A percentile compares a stretch with the other conserved stretches of the same genome.
phyloP scores from a whole-genome alignment of 306 rosid genomes.

The Castanea sativa region DNA sequence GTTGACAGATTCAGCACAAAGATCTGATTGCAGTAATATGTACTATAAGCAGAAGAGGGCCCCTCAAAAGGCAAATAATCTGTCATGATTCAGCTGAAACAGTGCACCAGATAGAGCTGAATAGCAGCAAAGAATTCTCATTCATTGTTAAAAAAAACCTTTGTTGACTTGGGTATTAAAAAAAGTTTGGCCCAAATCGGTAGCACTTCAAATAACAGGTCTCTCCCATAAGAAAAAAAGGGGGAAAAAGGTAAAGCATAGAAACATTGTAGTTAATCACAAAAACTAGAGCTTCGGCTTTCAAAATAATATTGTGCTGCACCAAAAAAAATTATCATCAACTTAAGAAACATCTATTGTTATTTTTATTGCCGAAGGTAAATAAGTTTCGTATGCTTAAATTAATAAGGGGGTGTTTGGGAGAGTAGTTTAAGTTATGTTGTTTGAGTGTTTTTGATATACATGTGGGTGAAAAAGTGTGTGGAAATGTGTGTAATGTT shows the following conservation, averaged over 20 bases:
- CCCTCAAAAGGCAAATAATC: background rate
- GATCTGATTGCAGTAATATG: no score
- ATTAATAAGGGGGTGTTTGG: background rate
- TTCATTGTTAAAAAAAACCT: background rate
- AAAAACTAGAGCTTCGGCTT: background rate
- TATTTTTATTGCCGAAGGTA: conserved; percentile 16
- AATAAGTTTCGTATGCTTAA: background rate
- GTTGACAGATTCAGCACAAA: no score
- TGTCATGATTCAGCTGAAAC: background rate
- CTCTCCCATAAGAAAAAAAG: conserved; percentile 1
- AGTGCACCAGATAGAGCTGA: background rate
- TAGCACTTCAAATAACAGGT: background rate
- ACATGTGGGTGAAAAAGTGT: no score
- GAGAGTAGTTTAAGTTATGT: no score
- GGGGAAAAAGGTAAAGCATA: background rate
- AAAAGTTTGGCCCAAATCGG: background rate
- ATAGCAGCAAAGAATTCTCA: background rate
- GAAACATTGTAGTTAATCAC: background rate
- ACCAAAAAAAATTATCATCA: conserved; percentile 11
- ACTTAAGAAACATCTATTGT: conserved; percentile 2
- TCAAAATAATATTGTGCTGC: conserved; percentile 7
- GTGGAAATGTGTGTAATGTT: no score
- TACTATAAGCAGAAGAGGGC: background rate
- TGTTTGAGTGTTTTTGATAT: no score
- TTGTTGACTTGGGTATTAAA: background rate